Percentiles rank a stretch among this genome's conserved stretches.
Evolutionary conservation across 2,329 filamentous ascomycete species (phyloP).

Genomic region (Fusarium algeriense): DNA sequence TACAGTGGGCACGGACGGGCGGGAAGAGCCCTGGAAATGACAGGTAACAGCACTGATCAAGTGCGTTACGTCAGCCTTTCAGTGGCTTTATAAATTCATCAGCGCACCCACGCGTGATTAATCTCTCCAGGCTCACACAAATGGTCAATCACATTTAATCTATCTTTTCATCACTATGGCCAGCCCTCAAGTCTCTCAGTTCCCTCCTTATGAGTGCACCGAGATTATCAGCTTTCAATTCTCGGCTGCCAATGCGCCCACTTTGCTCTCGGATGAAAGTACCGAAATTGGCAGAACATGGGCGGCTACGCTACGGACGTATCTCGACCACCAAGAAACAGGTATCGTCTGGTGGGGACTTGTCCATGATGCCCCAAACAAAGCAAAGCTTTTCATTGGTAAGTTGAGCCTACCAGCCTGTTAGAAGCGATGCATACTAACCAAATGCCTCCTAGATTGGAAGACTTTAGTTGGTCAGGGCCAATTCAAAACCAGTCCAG

Average conservation of each 20-base stretch:
- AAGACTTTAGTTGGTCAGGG: background rate
- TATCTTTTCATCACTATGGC: background rate
- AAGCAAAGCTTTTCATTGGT: slow-evolving; percentile 16
- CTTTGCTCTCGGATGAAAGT: slow-evolving; percentile 3
- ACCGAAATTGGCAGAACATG: slow-evolving; percentile 11
- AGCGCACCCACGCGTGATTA: background rate
- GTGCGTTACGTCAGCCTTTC: background rate
- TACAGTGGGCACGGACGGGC: background rate
- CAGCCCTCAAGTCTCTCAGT: background rate
- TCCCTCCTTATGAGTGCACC: background rate
- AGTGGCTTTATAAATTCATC: background rate
- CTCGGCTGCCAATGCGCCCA: background rate
- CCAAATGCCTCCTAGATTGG: background rate
- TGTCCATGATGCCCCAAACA: background rate
- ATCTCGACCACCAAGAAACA: slow-evolving; percentile 18
- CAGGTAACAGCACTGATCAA: background rate
- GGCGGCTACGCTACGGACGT: slow-evolving; percentile 17
- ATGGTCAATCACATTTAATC: background rate
- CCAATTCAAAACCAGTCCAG: background rate
- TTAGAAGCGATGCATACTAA: background rate
- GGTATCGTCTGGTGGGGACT: slow-evolving; percentile 22
- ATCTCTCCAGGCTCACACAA: background rate
- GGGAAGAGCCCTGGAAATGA: background rate
- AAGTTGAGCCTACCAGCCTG: background rate
- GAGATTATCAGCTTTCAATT: background rate